Conservation (phyloP, 768 basidiomycete genomes). For the Cubamyces sp. region DNA sequence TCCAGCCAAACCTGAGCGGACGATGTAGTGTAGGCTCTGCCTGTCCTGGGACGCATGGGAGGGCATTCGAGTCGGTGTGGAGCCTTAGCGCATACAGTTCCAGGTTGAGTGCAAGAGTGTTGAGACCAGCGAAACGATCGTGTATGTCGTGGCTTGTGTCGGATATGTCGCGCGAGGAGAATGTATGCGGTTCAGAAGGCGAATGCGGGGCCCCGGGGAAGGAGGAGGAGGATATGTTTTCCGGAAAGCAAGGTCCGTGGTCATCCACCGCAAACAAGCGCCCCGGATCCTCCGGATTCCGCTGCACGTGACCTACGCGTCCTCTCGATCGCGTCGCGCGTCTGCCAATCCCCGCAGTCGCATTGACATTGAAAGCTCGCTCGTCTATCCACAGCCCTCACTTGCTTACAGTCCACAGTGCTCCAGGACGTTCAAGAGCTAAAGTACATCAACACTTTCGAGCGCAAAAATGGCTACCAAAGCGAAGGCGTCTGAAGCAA, state of each 20-base stretch:
- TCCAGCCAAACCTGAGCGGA: constrained; percentile 89
- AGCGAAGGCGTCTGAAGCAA: constrained; percentile 34
- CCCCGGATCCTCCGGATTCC: neutral
- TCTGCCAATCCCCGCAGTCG: neutral
- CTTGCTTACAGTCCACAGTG: neutral
- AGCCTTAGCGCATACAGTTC: constrained; percentile 10
- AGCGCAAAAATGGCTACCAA: constrained; percentile 26
- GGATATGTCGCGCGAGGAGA: neutral
- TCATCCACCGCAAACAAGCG: neutral
- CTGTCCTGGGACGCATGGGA: constrained; percentile 49
- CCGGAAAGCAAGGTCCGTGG: constrained; percentile 1
- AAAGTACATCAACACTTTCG: too few relatives aligned
- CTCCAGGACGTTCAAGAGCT: too few relatives aligned
- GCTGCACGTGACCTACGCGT: constrained; percentile 7
- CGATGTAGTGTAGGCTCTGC: constrained; percentile 34
- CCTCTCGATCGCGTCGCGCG: constrained; percentile 4
- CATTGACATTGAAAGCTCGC: neutral
- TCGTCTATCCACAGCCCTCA: neutral
- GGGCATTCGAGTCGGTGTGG: constrained; percentile 53
- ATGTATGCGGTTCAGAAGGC: neutral
- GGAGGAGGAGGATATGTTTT: constrained; percentile 1
- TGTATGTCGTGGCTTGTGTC: neutral
- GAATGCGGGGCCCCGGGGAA: constrained; percentile 12
- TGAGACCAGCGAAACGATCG: neutral
- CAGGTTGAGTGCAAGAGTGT: neutral